Evolutionary conservation across 768 basidiomycete genomes (phyloP).

Genomic region (Suillus subaureus): DNA sequence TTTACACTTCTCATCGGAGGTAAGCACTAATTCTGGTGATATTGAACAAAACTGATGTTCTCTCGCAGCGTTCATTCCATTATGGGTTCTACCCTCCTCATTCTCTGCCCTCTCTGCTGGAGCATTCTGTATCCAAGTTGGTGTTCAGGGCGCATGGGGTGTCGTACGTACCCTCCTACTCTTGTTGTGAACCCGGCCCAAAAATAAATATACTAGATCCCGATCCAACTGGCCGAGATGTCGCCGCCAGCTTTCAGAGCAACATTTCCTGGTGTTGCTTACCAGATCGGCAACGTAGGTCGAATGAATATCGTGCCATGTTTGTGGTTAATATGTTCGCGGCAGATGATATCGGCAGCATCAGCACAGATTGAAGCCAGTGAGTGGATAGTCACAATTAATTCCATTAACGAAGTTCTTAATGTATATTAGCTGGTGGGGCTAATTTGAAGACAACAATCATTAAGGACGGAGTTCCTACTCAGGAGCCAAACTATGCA

Average conservation of each 20-base stretch:
- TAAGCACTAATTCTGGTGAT: neutral
- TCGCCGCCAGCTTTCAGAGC: slow-evolving; percentile 89
- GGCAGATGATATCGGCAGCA: slow-evolving; percentile 66
- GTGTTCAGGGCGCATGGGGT: slow-evolving; percentile 91
- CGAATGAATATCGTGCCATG: neutral
- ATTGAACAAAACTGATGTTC: slow-evolving; percentile 4
- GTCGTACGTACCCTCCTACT: slow-evolving; percentile 52
- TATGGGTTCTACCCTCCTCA: slow-evolving; percentile 79
- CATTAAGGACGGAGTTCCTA: slow-evolving; percentile 39
- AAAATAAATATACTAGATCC: slow-evolving; percentile 42
- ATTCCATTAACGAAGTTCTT: neutral
- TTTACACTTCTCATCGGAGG: slow-evolving; percentile 59
- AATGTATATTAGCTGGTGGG: slow-evolving; percentile 54
- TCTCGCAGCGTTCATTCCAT: slow-evolving; percentile 56
- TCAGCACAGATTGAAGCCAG: slow-evolving; percentile 82
- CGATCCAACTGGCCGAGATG: slow-evolving; percentile 82
- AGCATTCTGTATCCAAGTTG: slow-evolving; percentile 86
- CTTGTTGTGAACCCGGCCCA: neutral
- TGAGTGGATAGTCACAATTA: slow-evolving; percentile 29
- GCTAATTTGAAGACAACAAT: slow-evolving; percentile 55
- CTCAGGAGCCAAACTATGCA: slow-evolving; percentile 64
- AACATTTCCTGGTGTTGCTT: slow-evolving; percentile 83
- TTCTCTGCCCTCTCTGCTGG: slow-evolving; percentile 77
- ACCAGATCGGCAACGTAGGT: slow-evolving; percentile 74
- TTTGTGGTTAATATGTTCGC: neutral